phyloP scores from a whole-genome alignment of 371 early-diverging fungal genomes.

The Circinella umbellata region DNA sequence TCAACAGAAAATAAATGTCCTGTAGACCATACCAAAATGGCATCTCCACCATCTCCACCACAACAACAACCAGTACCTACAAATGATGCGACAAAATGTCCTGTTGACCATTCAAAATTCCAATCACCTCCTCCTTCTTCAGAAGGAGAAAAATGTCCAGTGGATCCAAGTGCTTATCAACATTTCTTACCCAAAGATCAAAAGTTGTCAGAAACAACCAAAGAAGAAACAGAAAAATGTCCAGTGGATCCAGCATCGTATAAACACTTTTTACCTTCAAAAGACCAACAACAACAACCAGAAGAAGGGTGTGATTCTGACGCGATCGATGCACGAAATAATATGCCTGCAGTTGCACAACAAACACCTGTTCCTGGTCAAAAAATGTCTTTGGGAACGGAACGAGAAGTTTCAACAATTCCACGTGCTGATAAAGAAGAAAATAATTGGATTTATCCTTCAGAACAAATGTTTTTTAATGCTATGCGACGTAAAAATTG shows the following conservation, averaged over 20 bases:
- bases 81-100: conserved; percentile 24
- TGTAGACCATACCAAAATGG: conserved; percentile 3
- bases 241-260: conserved; percentile 56
- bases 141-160: conserved; percentile 34
- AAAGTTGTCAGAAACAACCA: neutral
- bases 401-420: conserved; percentile 75
- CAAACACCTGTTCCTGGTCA: conserved; percentile 67
- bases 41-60: neutral
- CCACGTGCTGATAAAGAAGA: conserved; percentile 64
- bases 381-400: conserved; percentile 52
- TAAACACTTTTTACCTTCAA: conserved; percentile 40
- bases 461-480: conserved; percentile 92
- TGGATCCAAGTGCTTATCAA: conserved; percentile 55
- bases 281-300: conserved; percentile 22
- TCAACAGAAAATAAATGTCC: conserved; percentile 7
- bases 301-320: conserved; percentile 49
- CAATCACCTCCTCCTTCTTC: neutral
- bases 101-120: conserved; percentile 33
- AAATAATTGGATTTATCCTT: conserved; percentile 93
- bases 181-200: conserved; percentile 45
- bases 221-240: conserved; percentile 34
- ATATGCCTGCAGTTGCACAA: conserved; percentile 76
- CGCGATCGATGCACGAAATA: conserved; percentile 70
- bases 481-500: conserved; percentile 93
- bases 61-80: neutral